Evolutionary conservation across 1,139 yeast genomes (phyloP).

Genomic region (Candida sanyaensis): DNA sequence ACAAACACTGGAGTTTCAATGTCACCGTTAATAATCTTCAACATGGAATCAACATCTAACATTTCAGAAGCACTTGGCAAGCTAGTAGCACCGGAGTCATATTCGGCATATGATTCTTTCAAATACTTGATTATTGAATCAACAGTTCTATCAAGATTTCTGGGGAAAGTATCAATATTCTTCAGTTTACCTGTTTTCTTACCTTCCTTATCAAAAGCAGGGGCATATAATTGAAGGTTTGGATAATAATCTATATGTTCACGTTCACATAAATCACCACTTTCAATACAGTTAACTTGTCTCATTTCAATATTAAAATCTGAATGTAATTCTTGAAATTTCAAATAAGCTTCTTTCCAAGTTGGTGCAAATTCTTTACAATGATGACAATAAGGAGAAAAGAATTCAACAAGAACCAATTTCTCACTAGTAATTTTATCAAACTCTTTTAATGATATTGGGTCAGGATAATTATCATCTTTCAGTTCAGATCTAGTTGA

Average conservation of each 20-base stretch:
- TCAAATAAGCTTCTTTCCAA: conserved; percentile 59
- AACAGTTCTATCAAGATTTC: conserved; percentile 42
- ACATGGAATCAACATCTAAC: conserved; percentile 32
- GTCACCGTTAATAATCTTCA: conserved; percentile 50
- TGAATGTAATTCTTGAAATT: conserved; percentile 38
- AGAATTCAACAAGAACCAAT: conserved; percentile 64
- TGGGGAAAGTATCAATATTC: conserved; percentile 49
- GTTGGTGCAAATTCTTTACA: conserved; percentile 65
- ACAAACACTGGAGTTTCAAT: conserved; percentile 51
- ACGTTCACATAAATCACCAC: conserved; percentile 69
- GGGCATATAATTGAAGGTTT: conserved; percentile 59
- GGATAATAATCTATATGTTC: conserved; percentile 64
- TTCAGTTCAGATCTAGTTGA: conserved; percentile 3
- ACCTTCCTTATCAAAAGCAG: conserved; percentile 36
- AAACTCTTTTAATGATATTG: conserved; percentile 39
- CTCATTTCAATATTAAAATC: conserved; percentile 51
- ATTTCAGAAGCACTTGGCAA: conserved; percentile 40
- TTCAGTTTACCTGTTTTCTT: conserved; percentile 30
- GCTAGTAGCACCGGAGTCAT: conserved; percentile 36
- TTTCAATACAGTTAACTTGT: conserved; percentile 72
- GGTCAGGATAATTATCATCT: conserved; percentile 20
- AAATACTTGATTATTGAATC: conserved; percentile 55
- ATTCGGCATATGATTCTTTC: conserved; percentile 52
- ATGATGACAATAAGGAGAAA: conserved; percentile 71
- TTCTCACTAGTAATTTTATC: conserved; percentile 45